Conservation (phyloP, 352 stramenopile genomes). For the Pythium graminicola region DNA sequence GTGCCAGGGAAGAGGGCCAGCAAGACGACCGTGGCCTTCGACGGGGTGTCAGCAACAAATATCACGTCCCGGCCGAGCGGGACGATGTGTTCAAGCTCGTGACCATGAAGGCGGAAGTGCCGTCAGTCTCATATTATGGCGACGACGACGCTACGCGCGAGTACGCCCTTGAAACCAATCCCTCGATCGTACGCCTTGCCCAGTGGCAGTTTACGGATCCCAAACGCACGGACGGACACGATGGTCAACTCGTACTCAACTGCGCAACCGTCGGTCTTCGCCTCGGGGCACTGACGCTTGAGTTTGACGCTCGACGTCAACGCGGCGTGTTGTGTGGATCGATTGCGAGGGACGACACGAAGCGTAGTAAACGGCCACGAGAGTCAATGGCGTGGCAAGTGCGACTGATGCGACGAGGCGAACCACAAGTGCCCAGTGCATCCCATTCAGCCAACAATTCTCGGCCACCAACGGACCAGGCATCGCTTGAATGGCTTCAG, state of each 20-base stretch:
- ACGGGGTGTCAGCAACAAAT: neutral
- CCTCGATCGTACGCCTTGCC: slow-evolving; percentile 41
- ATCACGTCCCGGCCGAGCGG: neutral
- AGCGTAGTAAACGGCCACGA: neutral
- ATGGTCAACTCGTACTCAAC: slow-evolving; percentile 18
- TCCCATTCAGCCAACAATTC: neutral
- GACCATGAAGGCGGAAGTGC: slow-evolving; percentile 47
- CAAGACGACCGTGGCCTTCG: neutral
- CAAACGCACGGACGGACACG: neutral
- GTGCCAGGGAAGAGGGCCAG: slow-evolving; percentile 31
- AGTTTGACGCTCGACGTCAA: slow-evolving; percentile 9
- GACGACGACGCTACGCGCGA: slow-evolving; percentile 56
- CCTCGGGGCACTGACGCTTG: slow-evolving; percentile 12
- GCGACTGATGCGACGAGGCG: slow-evolving; percentile 34
- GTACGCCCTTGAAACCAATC: slow-evolving; percentile 56
- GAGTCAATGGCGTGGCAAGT: slow-evolving; percentile 38
- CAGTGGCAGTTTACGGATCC: slow-evolving; percentile 35
- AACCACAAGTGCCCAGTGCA: neutral
- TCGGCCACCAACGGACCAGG: slow-evolving; percentile 23
- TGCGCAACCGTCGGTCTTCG: slow-evolving; percentile 6
- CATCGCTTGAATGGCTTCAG: slow-evolving; percentile 38
- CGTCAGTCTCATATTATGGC: slow-evolving; percentile 43
- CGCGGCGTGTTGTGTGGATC: slow-evolving; percentile 13
- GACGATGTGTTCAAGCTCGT: slow-evolving; percentile 34
- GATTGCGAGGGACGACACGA: neutral